Evolutionary conservation across 148 eudicot genomes (phyloP).

Genomic region (Arbutus unedo): DNA sequence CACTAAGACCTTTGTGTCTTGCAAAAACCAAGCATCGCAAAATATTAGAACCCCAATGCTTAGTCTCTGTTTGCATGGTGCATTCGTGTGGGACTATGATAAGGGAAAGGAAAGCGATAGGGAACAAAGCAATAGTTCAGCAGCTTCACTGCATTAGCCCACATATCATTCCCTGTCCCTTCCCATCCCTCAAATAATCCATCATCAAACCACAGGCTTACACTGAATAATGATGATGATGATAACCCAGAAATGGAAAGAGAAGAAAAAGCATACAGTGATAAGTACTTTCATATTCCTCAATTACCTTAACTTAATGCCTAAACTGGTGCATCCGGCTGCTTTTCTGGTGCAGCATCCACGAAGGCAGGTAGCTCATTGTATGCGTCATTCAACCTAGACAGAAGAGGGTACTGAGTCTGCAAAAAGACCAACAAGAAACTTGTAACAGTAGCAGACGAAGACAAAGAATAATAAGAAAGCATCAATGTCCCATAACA

Average conservation of each 20-base stretch:
- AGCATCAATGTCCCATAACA: neutral
- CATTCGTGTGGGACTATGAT: neutral
- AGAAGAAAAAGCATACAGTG: neutral
- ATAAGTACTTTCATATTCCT: neutral
- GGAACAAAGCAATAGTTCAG: neutral
- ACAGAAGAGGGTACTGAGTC: conserved; percentile 63
- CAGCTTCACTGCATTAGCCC: neutral
- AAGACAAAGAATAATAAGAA: neutral
- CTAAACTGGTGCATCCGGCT: conserved; percentile 49
- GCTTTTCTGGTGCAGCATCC: conserved; percentile 67
- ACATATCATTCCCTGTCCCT: neutral
- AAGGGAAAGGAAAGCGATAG: neutral
- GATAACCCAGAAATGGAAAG: neutral
- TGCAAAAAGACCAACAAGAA: conserved; percentile 27
- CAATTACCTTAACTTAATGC: conserved; percentile 6
- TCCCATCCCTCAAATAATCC: neutral
- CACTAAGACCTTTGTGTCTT: neutral
- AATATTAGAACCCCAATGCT: neutral
- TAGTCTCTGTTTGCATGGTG: neutral
- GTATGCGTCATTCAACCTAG: conserved; percentile 62
- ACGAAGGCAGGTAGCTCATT: conserved; percentile 55
- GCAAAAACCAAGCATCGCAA: conserved; percentile 5
- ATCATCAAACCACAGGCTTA: neutral
- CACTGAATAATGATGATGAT: neutral
- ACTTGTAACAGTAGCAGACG: neutral